Evolutionary conservation across 768 basidiomycete genomes (phyloP).

Genomic region (Russula griseocarnosa): DNA sequence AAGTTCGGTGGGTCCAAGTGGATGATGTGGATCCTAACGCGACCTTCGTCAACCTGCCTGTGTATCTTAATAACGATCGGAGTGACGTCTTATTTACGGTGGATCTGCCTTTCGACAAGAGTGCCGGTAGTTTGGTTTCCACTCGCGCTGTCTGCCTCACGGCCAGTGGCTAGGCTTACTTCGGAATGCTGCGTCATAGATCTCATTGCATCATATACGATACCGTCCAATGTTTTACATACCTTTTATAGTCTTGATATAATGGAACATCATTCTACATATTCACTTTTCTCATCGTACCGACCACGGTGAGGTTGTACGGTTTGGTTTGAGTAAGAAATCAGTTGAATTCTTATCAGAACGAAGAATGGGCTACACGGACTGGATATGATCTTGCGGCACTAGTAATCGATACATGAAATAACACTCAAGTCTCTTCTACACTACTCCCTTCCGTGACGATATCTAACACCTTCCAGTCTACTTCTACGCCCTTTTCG

Average conservation of each 20-base stretch:
- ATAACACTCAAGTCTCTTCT: constrained; percentile 10
- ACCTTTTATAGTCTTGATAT: background rate
- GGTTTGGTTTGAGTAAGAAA: background rate
- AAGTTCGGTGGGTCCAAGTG: constrained; percentile 80
- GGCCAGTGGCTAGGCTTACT: constrained; percentile 38
- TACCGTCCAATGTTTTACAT: constrained; percentile 6
- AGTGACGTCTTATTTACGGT: constrained; percentile 90
- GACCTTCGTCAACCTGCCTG: constrained; percentile 72
- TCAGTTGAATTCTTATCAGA: background rate
- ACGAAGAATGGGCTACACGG: background rate
- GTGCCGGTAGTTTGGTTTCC: constrained; percentile 65
- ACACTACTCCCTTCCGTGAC: constrained; percentile 42
- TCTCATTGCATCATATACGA: constrained; percentile 8
- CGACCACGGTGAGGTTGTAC: no score
- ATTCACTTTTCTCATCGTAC: background rate
- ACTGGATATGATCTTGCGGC: background rate
- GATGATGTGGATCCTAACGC: constrained; percentile 41
- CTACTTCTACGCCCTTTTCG: constrained; percentile 69
- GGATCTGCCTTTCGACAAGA: constrained; percentile 70
- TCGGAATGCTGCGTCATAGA: background rate
- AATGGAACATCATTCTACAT: background rate
- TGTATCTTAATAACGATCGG: constrained; percentile 88
- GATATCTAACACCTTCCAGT: constrained; percentile 84
- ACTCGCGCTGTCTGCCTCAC: constrained; percentile 90
- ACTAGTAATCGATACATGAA: background rate